Evolutionary conservation across 1,284 basidiomycete species (phyloP).

Genomic region (Laetiporus sulphureus): DNA sequence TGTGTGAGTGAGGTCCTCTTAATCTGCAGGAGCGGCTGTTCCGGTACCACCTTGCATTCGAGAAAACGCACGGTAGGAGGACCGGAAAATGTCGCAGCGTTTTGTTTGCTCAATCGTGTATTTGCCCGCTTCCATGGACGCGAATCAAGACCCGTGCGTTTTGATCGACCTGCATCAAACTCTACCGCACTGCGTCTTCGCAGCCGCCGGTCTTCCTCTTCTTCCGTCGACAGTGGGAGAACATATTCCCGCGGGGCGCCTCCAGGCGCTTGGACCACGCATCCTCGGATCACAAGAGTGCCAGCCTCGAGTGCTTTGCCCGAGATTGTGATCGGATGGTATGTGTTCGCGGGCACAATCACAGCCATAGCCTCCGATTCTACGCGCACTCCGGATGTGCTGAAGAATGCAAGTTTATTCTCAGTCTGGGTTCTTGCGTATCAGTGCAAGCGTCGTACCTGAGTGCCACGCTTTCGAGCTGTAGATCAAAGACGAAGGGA

Average conservation of each 20-base stretch:
- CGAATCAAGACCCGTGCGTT: conserved; percentile 65
- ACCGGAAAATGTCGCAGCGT: conserved; percentile 22
- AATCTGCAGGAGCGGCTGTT: conserved; percentile 83
- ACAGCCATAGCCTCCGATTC: conserved; percentile 54
- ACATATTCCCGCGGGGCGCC: conserved; percentile 69
- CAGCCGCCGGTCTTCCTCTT: conserved; percentile 59
- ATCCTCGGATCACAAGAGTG: conserved; percentile 68
- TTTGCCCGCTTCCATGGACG: conserved; percentile 47
- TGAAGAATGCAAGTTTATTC: conserved; percentile 30
- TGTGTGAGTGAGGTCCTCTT: conserved; percentile 84
- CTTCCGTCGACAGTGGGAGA: conserved; percentile 67
- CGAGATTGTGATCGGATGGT: conserved; percentile 67
- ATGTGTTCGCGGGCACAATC: conserved; percentile 66
- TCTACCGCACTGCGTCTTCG: conserved; percentile 52
- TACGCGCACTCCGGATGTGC: conserved; percentile 78
- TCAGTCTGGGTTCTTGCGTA: not conserved
- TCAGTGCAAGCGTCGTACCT: conserved; percentile 44
- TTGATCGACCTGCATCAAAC: conserved; percentile 61
- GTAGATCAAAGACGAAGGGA: conserved; percentile 86
- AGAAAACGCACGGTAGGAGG: conserved; percentile 43
- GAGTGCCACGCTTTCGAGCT: conserved; percentile 74
- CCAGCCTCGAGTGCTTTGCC: conserved; percentile 68
- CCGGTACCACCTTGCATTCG: conserved; percentile 74
- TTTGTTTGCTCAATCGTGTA: conserved; percentile 33
- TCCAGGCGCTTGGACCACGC: conserved; percentile 70